These are phyloP conservation scores for Botrytis fabae DNA, from an alignment of 2,329 filamentous ascomycete genomes.

Conservation along the genomic window DNA sequence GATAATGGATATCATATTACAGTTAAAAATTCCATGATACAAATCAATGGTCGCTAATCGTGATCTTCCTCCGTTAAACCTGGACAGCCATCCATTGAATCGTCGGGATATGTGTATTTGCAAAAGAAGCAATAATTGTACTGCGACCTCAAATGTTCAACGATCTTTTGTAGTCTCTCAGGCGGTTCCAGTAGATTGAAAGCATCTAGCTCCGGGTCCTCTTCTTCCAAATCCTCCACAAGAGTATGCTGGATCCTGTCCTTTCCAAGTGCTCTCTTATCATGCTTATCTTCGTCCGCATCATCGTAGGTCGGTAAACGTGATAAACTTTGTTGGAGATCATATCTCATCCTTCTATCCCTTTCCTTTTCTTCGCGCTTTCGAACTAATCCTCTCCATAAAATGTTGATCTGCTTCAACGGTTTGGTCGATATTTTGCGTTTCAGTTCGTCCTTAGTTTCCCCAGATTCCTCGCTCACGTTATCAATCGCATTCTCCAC, in stretches of 20 bases:
- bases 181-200: slow-evolving; percentile 69
- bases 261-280: slow-evolving; percentile 67
- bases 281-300: slow-evolving; percentile 69
- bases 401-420: slow-evolving; percentile 68
- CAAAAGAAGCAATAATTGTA: slow-evolving; percentile 96
- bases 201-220: slow-evolving; percentile 76
- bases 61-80: slow-evolving; percentile 84
- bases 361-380: slow-evolving; percentile 69
- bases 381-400: slow-evolving; percentile 76
- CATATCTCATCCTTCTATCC: slow-evolving; percentile 63
- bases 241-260: slow-evolving; percentile 55
- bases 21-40: slow-evolving; percentile 17
- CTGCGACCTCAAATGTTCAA: slow-evolving; percentile 68
- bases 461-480: slow-evolving; percentile 29
- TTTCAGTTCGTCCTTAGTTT: slow-evolving; percentile 32
- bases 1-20: slow-evolving; percentile 35
- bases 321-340: slow-evolving; percentile 64
- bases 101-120: slow-evolving; percentile 76
- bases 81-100: slow-evolving; percentile 81
- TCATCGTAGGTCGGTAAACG: slow-evolving; percentile 67
- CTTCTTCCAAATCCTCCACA: slow-evolving; percentile 71
- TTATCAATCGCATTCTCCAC: slow-evolving; percentile 31
- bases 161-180: slow-evolving; percentile 66
- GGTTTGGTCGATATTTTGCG: slow-evolving; percentile 48
- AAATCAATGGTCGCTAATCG: slow-evolving; percentile 45